phyloP scores from a whole-genome alignment of 2,329 filamentous ascomycete species.

The Ascochyta fabae region DNA sequence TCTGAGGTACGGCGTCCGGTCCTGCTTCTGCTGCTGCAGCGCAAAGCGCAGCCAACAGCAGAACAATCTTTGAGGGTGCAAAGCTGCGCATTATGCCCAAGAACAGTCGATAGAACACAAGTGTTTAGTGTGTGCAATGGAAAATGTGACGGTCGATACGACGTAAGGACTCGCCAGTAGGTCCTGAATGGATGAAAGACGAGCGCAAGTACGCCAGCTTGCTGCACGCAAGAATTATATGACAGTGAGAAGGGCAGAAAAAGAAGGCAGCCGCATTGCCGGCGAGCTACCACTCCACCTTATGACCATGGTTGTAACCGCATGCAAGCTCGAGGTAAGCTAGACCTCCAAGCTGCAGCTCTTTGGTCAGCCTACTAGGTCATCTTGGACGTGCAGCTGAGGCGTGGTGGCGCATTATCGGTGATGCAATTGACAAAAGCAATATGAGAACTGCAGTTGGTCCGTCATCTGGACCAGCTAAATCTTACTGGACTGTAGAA shows the following conservation, averaged over 20 bases:
- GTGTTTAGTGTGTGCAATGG: too few species aligned
- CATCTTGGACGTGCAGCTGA: slow-evolving; percentile 32
- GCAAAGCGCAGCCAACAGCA: slow-evolving; percentile 17
- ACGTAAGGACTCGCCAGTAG: background rate
- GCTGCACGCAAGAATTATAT: background rate
- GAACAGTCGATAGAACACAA: too few species aligned
- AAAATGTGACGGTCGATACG: background rate
- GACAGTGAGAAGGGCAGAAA: slow-evolving; percentile 5
- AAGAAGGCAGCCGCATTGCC: slow-evolving; percentile 20
- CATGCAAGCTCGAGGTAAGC: slow-evolving; percentile 30
- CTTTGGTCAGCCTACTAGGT: slow-evolving; percentile 39
- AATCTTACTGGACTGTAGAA: slow-evolving; percentile 20
- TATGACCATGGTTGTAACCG: slow-evolving; percentile 34
- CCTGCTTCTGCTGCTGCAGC: slow-evolving; percentile 34
- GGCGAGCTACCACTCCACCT: slow-evolving; percentile 27
- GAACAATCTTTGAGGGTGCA: background rate
- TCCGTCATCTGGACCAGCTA: slow-evolving; percentile 2
- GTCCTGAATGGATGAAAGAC: background rate
- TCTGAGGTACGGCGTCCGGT: slow-evolving; percentile 38
- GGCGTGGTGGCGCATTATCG: slow-evolving; percentile 28
- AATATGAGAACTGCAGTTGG: background rate
- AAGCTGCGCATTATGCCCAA: background rate
- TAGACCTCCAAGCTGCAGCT: slow-evolving; percentile 39
- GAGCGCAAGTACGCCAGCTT: background rate
- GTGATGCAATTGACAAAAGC: slow-evolving; percentile 8